phyloP scores from a whole-genome alignment of 495 filamentous ascomycete species.

The Talaromyces liani region DNA sequence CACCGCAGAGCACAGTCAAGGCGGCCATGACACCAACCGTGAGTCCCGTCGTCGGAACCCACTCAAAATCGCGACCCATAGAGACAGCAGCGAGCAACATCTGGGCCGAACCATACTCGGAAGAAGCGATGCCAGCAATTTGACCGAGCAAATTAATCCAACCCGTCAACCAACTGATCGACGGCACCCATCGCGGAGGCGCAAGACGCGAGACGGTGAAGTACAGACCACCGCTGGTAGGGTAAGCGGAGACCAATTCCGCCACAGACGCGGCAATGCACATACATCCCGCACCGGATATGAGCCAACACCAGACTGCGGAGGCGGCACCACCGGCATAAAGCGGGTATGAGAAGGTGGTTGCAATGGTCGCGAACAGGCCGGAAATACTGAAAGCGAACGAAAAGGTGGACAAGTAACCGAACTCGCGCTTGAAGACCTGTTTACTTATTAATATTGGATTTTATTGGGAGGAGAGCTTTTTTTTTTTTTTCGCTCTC shows the following conservation, averaged over 20 bases:
- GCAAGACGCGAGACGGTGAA: slow-evolving; percentile 35
- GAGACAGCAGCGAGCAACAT: slow-evolving; percentile 60
- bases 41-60: slow-evolving; percentile 41
- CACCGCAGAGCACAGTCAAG: slow-evolving; percentile 44
- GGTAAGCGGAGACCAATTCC: slow-evolving; percentile 47
- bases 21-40: slow-evolving; percentile 57
- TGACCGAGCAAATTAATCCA: slow-evolving; percentile 66
- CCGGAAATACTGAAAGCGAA: slow-evolving; percentile 58
- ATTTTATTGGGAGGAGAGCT: not conserved
- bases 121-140: slow-evolving; percentile 55
- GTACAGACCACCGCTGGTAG: slow-evolving; percentile 45
- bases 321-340: slow-evolving; percentile 52
- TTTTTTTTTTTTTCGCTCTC: not conserved
- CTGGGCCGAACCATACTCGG: slow-evolving; percentile 60
- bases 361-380: slow-evolving; percentile 53
- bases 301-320: slow-evolving; percentile 59
- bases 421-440: slow-evolving; percentile 60
- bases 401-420: slow-evolving; percentile 53
- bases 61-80: slow-evolving; percentile 51
- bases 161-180: slow-evolving; percentile 41
- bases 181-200: slow-evolving; percentile 31
- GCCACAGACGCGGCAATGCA: slow-evolving; percentile 54
- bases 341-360: slow-evolving; percentile 54
- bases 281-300: slow-evolving; percentile 56
- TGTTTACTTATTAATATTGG: slow-evolving; percentile 11